These are phyloP conservation scores for Talaromyces albobiverticillius DNA, from an alignment of 2,329 filamentous ascomycete species.

Conservation along the genomic window DNA sequence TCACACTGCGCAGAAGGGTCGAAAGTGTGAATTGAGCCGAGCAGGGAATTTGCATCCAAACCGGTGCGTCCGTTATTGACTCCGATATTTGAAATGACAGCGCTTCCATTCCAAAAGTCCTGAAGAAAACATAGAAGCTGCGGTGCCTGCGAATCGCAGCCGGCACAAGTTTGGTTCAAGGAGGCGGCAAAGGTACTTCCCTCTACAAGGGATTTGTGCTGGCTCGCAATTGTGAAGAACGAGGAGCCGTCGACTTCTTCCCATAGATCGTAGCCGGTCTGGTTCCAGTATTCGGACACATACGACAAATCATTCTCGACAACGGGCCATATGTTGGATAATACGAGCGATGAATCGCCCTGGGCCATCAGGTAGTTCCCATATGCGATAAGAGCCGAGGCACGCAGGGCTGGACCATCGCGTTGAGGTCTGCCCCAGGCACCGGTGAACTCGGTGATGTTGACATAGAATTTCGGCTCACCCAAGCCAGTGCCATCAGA, in stretches of 20 bases:
- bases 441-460: constrained; percentile 60
- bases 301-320: constrained; percentile 74
- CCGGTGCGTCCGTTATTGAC: constrained; percentile 60
- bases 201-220: constrained; percentile 61
- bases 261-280: constrained; percentile 72
- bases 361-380: constrained; percentile 63
- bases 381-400: constrained; percentile 70
- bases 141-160: constrained; percentile 64
- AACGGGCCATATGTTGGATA: constrained; percentile 64
- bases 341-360: background rate
- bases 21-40: constrained; percentile 46
- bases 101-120: constrained; percentile 66
- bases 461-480: constrained; percentile 70
- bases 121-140: constrained; percentile 72
- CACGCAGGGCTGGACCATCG: constrained; percentile 74
- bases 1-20: constrained; percentile 33
- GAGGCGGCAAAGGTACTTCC: constrained; percentile 61
- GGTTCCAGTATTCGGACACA: constrained; percentile 53
- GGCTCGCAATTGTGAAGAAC: constrained; percentile 72
- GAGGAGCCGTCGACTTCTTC: constrained; percentile 74
- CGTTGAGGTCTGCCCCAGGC: constrained; percentile 75
- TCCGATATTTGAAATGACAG: constrained; percentile 64
- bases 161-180: constrained; percentile 60
- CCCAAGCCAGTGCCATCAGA: constrained; percentile 52
- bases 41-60: constrained; percentile 68